Evolutionary conservation across 2,329 filamentous ascomycete species (phyloP).

Genomic region (Pestalotiopsis sp.): DNA sequence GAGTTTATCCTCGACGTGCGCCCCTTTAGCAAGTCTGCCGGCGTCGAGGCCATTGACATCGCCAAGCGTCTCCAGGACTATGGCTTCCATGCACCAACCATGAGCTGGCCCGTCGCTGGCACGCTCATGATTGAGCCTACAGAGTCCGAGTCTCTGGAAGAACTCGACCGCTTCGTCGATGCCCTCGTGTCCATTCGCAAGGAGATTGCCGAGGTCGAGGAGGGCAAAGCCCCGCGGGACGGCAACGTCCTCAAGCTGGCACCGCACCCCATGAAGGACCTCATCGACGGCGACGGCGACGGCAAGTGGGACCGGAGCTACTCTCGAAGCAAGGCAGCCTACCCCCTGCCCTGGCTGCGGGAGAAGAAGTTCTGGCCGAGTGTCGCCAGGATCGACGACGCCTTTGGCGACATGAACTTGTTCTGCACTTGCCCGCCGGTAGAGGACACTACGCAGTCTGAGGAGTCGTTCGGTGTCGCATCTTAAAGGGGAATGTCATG

Average conservation of each 20-base stretch:
- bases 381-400: slow-evolving; percentile 86
- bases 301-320: slow-evolving; percentile 82
- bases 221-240: slow-evolving; percentile 72
- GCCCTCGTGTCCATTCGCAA: slow-evolving; percentile 82
- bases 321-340: slow-evolving; percentile 79
- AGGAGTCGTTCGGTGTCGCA: neutral
- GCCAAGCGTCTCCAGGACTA: slow-evolving; percentile 97
- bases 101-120: slow-evolving; percentile 94
- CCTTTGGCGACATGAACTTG: slow-evolving; percentile 87
- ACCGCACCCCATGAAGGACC: slow-evolving; percentile 82
- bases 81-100: slow-evolving; percentile 95
- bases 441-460: slow-evolving; percentile 54
- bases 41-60: slow-evolving; percentile 90
- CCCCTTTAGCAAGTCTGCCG: slow-evolving; percentile 78
- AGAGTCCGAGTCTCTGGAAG: slow-evolving; percentile 87
- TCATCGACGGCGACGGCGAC: slow-evolving; percentile 63
- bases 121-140: slow-evolving; percentile 99
- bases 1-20: slow-evolving; percentile 95
- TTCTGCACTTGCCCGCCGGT: slow-evolving; percentile 94
- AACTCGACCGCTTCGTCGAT: slow-evolving; percentile 92
- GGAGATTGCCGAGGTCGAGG: slow-evolving; percentile 84
- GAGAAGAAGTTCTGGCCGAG: slow-evolving; percentile 99
- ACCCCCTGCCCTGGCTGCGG: slow-evolving; percentile 77
- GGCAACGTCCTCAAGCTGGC: slow-evolving; percentile 87
- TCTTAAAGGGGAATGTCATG: neutral